A percentile compares a stretch with the other conserved stretches of the same genome.
phyloP scores from a whole-genome alignment of 1,284 basidiomycete genomes.

The Puccinia hordei region DNA sequence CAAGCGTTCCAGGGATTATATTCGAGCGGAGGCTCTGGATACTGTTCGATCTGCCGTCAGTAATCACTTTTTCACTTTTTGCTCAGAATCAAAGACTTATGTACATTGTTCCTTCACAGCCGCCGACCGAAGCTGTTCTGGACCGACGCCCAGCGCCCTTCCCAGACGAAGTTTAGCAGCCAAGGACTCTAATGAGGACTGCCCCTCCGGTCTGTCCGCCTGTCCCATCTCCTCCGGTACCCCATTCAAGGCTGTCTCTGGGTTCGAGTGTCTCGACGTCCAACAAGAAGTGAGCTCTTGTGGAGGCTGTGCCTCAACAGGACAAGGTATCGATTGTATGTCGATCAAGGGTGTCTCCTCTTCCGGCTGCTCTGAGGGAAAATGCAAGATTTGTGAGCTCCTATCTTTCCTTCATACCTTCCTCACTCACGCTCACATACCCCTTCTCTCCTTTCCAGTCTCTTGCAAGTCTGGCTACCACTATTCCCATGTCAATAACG shows the following conservation, averaged over 20 bases:
- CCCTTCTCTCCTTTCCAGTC: no score
- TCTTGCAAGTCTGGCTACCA: no score
- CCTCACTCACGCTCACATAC: no score
- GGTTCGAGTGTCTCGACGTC: constrained; percentile 27
- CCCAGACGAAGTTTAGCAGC: constrained; percentile 12
- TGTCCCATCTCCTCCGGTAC: not conserved
- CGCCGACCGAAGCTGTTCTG: constrained; percentile 18
- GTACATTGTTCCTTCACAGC: not conserved
- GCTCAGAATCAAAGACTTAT: not conserved
- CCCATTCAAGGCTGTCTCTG: not conserved
- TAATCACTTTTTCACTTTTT: not conserved
- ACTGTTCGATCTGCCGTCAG: constrained; percentile 26
- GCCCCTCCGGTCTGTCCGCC: constrained; percentile 5
- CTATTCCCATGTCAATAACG: no score
- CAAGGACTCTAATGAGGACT: not conserved
- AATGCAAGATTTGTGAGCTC: constrained; percentile 20
- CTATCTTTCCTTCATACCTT: no score
- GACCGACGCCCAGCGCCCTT: constrained; percentile 6
- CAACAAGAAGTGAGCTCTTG: constrained; percentile 12
- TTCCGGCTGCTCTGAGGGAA: constrained; percentile 15
- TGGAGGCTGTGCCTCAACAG: constrained; percentile 9
- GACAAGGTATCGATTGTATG: constrained; percentile 5
- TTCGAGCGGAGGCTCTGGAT: constrained; percentile 8
- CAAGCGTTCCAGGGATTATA: constrained; percentile 22
- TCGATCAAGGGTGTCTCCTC: constrained; percentile 18